Base-by-base conservation (phyloP, 805 yeast genomes). In the Candida fluviatilis region DNA sequence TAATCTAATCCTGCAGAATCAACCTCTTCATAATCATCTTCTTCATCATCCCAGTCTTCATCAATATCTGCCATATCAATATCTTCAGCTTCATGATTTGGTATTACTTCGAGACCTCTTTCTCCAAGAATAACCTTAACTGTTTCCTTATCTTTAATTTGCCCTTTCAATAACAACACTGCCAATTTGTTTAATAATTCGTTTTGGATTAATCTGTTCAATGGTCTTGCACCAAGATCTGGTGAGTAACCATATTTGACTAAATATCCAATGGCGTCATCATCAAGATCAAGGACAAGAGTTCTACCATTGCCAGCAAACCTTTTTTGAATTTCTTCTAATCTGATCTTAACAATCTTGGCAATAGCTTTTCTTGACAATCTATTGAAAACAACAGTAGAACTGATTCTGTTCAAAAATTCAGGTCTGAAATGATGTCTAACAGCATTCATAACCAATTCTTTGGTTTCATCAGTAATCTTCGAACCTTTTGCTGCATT, bases 201-300 rank as follows among this genome's bases (percentile, higher is more conserved):
- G 45, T 74, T 76, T 63, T 93, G 97, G 49, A 93, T 91, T 52
- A 93, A 75, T 54, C 98, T 80, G 70, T 85, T 85, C 66, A 93
- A 76, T 42, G 99, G 99, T 60, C 99, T 78, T 5, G 99, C 99
- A 66, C 99, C 99, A 61, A 93, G 71, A 60, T 91, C 96, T 40
- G 82, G 75, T 18, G 96, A 87, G 66, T 90, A 93, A 35, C 99
- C 99, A 51, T 87, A 68, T 52, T 74, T 76, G 50, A 95, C 82
- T 49, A 93, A 69, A 72, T 82, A 93, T 37, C 84, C 89, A 51
- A 84, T 66, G 3, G 96, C 96, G 7, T 71, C 80, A 33, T 77
- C 80, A 38, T 81, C 80, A n/a, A 91, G 76, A 19, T 81, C 77
- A 53, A 93, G 75, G 21, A 73, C 71, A 53, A 91, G 73, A 36